Conservation (phyloP, 83 land plant species). For the Picea engelmannii region DNA sequence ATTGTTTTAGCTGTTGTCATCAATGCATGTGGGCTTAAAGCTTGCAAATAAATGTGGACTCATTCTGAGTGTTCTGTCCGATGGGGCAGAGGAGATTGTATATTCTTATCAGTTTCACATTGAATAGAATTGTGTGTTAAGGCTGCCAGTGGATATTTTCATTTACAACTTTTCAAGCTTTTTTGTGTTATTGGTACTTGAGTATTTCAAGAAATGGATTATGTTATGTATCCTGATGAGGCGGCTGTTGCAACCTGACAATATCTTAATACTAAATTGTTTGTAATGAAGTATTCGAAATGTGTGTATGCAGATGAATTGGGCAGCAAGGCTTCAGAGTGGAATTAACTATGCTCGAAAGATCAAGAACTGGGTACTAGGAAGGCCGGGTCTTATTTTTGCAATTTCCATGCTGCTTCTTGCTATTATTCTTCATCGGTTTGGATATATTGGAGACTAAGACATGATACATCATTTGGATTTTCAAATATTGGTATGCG, state of each 20-base stretch:
- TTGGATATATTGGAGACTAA: conserved; percentile 75
- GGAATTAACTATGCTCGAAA: conserved; percentile 48
- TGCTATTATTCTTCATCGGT: conserved; percentile 75
- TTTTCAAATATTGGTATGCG: neutral
- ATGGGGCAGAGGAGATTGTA: neutral
- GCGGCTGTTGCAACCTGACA: no score
- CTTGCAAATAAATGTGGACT: neutral
- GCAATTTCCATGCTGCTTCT: conserved; percentile 83
- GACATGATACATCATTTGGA: neutral
- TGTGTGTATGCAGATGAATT: conserved; percentile 73
- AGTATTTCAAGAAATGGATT: no score
- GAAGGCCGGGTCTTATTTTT: conserved; percentile 81
- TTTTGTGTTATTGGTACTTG: no score
- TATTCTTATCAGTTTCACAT: neutral
- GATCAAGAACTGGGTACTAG: conserved; percentile 89
- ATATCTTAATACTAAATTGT: neutral
- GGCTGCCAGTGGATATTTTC: no score
- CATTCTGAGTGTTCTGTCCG: neutral
- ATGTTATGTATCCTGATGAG: no score
- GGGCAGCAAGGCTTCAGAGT: conserved; percentile 80
- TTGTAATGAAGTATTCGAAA: neutral
- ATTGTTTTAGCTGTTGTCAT: neutral
- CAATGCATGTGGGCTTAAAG: neutral
- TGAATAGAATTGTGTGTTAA: neutral
- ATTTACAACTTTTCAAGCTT: no score